Evolutionary conservation across 164 flowering plant genomes (phyloP), one percentile per base, ranked within the genome.

Genomic region (Nelumbo lutea): DNA sequence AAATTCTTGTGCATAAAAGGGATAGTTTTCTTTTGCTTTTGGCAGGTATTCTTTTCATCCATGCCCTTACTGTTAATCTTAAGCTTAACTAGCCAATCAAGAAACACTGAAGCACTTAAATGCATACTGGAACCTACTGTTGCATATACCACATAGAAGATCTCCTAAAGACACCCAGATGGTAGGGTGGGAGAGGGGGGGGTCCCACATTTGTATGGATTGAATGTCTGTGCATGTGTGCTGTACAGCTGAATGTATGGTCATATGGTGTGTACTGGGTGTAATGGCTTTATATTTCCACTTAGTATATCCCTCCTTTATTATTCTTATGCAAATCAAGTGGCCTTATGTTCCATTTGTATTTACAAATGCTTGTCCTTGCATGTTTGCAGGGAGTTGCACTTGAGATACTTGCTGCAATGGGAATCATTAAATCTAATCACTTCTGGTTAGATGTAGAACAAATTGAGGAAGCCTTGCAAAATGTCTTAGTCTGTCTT

Each of bases 1-100:
- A 96, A 96, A 84, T 95, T 95, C 81, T 47, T 92, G 83, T 95
- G 99, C 85, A 81, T 92, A 79, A 92, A 89, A 80, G 97, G 99
- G 53, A 87, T 92, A 61, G 98, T 95, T 66, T 95, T 95, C 87
- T 90, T 95, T 79, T 87, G 97, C 89, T 95, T 92, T 72, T 95
- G 99, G 99, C 99, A 95, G 99, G 99, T 90, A 82, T 66, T 7
- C 42, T 55, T 63, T 48, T 44, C 27, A 27, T 27, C 27, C 27
- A 27, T 27, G 27, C 27, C 27, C 27, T 27, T 27, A 27, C 27
- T 27, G 27, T 27, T 27, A 27, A 27, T 27, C 27, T 27, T 27
- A 27, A 27, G 27, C 27, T 27, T 27, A 27, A 27, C 27, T 27
- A 27, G 27, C 27, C 27, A 27, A 27, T 27, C 27, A 27, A 27